A percentile compares a stretch with the other conserved stretches of the same genome.
Conservation (phyloP, 306 rosid genomes). For the barrel medic (Medicago truncatula) region DNA sequence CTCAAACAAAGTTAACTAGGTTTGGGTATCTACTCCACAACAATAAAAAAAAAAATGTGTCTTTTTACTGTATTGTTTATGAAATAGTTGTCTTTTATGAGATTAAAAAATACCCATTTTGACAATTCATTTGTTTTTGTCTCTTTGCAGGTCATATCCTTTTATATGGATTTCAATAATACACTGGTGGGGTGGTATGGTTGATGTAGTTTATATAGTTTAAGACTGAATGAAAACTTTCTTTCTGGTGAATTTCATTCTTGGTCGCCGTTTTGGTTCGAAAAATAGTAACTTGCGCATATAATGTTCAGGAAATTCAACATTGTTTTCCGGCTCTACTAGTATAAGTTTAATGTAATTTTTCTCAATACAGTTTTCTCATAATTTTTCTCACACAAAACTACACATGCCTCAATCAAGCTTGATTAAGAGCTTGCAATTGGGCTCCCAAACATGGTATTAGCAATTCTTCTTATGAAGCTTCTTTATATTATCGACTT, state of each 20-base stretch:
- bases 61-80: conserved; percentile 17
- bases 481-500: neutral
- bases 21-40: neutral
- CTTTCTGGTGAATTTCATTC: conserved; percentile 17
- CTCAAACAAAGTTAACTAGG: neutral
- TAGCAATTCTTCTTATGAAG: conserved; percentile 16
- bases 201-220: conserved; percentile 32
- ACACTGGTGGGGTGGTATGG: conserved; percentile 33
- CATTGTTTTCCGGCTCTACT: neutral
- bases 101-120: conserved; percentile 29
- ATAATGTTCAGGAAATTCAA: neutral
- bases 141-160: conserved; percentile 94
- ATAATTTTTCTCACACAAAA: neutral
- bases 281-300: conserved; percentile 5
- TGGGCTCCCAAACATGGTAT: neutral
- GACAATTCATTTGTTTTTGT: conserved; percentile 41
- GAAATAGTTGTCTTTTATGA: conserved; percentile 20
- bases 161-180: conserved; percentile 41
- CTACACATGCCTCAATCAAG: neutral
- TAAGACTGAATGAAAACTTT: conserved; percentile 11
- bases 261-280: conserved; percentile 19
- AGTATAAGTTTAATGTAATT: neutral
- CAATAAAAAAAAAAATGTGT: neutral
- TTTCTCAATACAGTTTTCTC: neutral
- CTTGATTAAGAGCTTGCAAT: neutral